Evolutionary conservation across 768 basidiomycete species (phyloP), one percentile per base, ranked within the genome.

Genomic region (Boletus barrowsii): DNA sequence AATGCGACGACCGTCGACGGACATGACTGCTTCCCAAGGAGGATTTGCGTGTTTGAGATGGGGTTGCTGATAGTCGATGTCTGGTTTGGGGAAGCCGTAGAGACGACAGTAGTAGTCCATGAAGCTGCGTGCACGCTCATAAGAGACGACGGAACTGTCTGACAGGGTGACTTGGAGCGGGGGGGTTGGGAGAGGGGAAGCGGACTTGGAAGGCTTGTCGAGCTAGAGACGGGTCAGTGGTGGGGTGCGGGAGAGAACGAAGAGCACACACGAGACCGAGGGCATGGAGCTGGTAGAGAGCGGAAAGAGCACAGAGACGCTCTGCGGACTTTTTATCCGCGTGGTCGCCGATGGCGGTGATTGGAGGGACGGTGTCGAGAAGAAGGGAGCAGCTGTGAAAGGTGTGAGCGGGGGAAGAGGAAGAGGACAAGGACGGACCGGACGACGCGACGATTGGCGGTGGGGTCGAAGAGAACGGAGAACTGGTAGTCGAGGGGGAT

Each of bases 21-120:
- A 77, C 79, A 95, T 85, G 55, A 83, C 71, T 4, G 87, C 87
- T 60, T 90, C 83, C 90, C 91, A 93, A 7, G 52, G 15, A 41
- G 67, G 58, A 33, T 62, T 56, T 20, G 40, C 13, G 52, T 63
- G 49, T 24, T 64, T 62, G 18, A 66, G 22, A 3, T 49, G 71
- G 39, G 62, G 42, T 40, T 75, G 74, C 2, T 73, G 70, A 55
- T 80, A 87, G 14, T 78, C 76, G 55, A 96, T 71, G 46, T 89
- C 87, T 3, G 92, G 91, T 57, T 80, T 82, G 10, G 79, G 76
- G 63, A 94, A 94, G 24, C 75, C 74, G 67, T 84, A 97, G 35
- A 83, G 78, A 42, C 84, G 81, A 66, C 93, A 96, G 63, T 98
- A 98, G 68, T 89, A 98, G 58, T 95, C 94, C 87, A 97, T 94